A percentile compares a stretch with the other conserved stretches of the same genome.
Evolutionary conservation across 768 basidiomycete species (phyloP).

Genomic region (Cystofilobasidium macerans): DNA sequence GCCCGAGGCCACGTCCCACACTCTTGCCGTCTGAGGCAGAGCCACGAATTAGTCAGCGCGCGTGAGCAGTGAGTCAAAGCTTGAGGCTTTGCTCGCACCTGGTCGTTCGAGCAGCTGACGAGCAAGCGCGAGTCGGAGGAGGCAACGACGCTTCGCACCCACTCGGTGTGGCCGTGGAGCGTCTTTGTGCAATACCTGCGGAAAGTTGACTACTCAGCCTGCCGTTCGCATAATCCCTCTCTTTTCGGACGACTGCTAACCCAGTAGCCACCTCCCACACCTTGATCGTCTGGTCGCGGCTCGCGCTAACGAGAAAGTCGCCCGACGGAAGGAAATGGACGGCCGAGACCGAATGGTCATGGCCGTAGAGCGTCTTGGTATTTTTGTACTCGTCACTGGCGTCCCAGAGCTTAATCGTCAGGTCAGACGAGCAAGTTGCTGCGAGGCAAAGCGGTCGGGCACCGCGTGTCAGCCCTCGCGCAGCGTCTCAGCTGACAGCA

Average conservation of each 20-base stretch:
- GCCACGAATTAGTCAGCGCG: not conserved
- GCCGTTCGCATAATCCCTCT: not conserved
- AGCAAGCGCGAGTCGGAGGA: constrained; percentile 58
- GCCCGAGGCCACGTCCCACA: constrained; percentile 63
- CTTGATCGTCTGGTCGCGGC: constrained; percentile 73
- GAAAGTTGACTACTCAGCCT: not conserved
- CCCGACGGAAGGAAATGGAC: constrained; percentile 78
- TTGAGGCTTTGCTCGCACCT: constrained; percentile 45
- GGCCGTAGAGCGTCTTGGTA: constrained; percentile 71
- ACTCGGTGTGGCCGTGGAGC: constrained; percentile 66
- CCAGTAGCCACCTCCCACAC: constrained; percentile 78
- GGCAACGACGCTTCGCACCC: constrained; percentile 56
- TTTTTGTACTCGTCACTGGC: constrained; percentile 82
- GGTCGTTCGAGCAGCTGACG: constrained; percentile 75
- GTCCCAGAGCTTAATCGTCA: constrained; percentile 89
- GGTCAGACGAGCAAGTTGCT: constrained; percentile 70
- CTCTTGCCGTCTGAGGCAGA: constrained; percentile 59
- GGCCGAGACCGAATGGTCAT: constrained; percentile 81
- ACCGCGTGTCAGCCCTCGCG: not conserved
- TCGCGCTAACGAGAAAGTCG: constrained; percentile 70
- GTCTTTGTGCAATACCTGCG: constrained; percentile 62
- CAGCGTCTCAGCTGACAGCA: not conserved
- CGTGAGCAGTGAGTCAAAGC: not conserved
- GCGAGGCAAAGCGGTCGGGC: not conserved
- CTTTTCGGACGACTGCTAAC: constrained; percentile 42